Percentiles rank a stretch among this genome's conserved stretches.
phyloP scores from a whole-genome alignment of 768 basidiomycete genomes.

The Hygrocybe coccinea region DNA sequence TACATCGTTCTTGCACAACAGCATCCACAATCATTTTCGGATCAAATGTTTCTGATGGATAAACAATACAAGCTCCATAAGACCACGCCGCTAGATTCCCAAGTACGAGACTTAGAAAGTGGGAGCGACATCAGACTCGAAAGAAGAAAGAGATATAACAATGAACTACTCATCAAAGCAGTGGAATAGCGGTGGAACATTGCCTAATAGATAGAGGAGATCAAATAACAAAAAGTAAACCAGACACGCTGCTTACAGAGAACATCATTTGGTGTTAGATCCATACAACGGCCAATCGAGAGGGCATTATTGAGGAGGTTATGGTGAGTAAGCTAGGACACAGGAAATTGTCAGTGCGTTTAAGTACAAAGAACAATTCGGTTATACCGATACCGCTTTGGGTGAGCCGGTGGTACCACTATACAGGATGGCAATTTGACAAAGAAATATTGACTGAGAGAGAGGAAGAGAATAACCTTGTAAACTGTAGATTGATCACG shows the following conservation, averaged over 20 bases:
- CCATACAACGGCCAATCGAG: slow-evolving; percentile 68
- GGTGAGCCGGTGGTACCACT: slow-evolving; percentile 80
- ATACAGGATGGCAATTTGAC: neutral
- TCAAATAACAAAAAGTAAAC: slow-evolving; percentile 1
- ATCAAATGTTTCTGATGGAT: slow-evolving; percentile 62
- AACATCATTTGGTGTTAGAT: slow-evolving; percentile 57
- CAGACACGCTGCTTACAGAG: slow-evolving; percentile 47
- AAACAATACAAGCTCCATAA: slow-evolving; percentile 69
- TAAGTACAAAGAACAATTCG: neutral
- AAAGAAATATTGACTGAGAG: neutral
- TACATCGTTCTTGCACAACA: slow-evolving; percentile 63
- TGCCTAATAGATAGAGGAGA: slow-evolving; percentile 43
- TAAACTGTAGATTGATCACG: slow-evolving; percentile 80
- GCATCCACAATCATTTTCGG: slow-evolving; percentile 67
- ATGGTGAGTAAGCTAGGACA: slow-evolving; percentile 65
- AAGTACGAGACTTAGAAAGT: slow-evolving; percentile 60
- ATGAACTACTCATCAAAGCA: slow-evolving; percentile 74
- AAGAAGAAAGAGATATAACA: neutral
- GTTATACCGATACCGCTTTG: slow-evolving; percentile 74
- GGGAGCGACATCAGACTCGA: slow-evolving; percentile 14
- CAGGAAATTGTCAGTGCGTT: neutral
- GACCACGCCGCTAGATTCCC: slow-evolving; percentile 78
- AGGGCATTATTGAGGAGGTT: slow-evolving; percentile 77
- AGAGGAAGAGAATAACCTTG: slow-evolving; percentile 46
- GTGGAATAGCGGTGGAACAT: slow-evolving; percentile 80